Base-by-base conservation (phyloP, 1,284 basidiomycete genomes). In the Vanrija pseudolonga region DNA sequence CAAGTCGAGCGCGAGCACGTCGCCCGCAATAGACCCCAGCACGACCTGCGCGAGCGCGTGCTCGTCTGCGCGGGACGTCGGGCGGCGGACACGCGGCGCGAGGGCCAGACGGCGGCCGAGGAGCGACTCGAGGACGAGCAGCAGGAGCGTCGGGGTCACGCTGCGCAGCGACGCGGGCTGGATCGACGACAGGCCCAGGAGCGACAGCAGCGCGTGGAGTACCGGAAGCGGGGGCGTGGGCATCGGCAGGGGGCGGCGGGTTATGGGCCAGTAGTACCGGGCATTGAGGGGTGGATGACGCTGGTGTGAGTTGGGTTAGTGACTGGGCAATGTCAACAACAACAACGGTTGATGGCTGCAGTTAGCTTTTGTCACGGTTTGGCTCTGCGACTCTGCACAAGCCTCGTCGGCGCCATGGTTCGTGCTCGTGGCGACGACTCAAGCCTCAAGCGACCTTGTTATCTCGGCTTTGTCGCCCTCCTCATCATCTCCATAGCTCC, bases 81-180 rank as follows among this genome's bases (percentile, higher is more conserved):
- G 64, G 18, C 19, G 24, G n/a, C 63, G 55, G 14, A 61, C 47
- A 6, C 45, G 23, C 3, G 46, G 12, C 5, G 55, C 47, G 14
- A 63, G 53, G 9, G 59, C 42, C 14, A 67, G 45, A 4, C 55
- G 54, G 14, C 47, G 24, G 14, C 42, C 36, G n/a, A 67, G 50
- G 15, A 67, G 49, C 2, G 38, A 39, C 39, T 68, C 66, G 39
- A 69, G 55, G 22, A 59, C 50, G 32, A 69, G 48, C 14, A 68
- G 57, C n/a, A 71, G 61, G 9, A 71, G 57, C 2, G 62, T 60
- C 1, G 67, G 65, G 3, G 68, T 57, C 6, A 55, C 62, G 17
- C 53, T 26, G 18, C 32, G 6, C 23, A 71, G 45, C 3, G 61
- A 42, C 5, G 56, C 53, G 8, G 63, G 64, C 12, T 37, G 45